Evolutionary conservation across 352 stramenopile species (phyloP), one percentile per base, ranked within the genome.

Genomic region (Pythium oligandrum): DNA sequence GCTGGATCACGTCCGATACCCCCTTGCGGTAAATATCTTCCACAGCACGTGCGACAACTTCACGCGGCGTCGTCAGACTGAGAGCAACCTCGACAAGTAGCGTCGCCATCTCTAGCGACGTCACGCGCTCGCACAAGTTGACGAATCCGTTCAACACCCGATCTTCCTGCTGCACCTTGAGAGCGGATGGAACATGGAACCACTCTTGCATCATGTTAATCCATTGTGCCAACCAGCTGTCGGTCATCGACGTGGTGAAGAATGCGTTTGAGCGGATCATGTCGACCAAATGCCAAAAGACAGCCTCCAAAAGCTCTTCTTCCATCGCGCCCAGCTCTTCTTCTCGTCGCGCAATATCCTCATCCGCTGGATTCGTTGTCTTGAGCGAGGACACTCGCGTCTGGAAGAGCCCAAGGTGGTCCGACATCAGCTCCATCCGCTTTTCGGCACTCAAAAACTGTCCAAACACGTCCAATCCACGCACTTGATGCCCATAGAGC

Each of bases 401-500:
- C 36, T 84, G 68, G 39, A 87, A 67, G 1, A 85, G 46, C 2
- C 44, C 54, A 9, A 83, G 51, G 17, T 57, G 71, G 30, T 89
- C 70, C 4, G 72, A 64, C 6, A 75, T 59, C 4, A 91, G 37
- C 17, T 86, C 72, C 11, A 87, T 51, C 1, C 70, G 75, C 53
- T 91, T 86, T 26, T 68, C 50, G 11, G 53, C 17, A 1, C 61
- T 64, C 42, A 91, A 30, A 6, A 83, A 63, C 4, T 42, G 36
- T 11, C 71, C 66, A 53, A 79, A 89, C 17, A 55, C 64, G 5
- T 55, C 36, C 4, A 88, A 47, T 4, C 47, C 55, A 35, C 7
- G 49, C 32, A 88, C 11, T 11, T 37, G 11, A 38, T 85, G 75
- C 3, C 70, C 73, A 36, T 91, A 91, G 40, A 88, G 84, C 42